Evolutionary conservation across 169 alveolate genomes (phyloP), one percentile per base, ranked within the genome.

Genomic region (Babesia bigemina): DNA sequence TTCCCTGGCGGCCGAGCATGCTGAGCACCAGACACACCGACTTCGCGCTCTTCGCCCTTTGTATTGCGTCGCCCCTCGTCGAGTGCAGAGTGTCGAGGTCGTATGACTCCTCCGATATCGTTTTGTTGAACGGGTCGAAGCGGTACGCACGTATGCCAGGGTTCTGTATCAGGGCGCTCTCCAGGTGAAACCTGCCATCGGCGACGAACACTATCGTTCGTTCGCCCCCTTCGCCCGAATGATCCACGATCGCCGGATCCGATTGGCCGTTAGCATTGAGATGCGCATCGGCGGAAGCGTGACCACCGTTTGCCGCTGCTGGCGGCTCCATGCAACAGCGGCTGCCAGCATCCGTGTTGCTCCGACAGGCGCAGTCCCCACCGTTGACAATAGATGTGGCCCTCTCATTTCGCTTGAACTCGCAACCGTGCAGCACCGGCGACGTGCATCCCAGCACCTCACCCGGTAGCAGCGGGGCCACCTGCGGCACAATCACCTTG

Each of bases 171-270:
- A 98, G 96, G 29, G 98, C 95, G 74, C 99, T 94, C 91, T 98
- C 99, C 86, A 98, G 94, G 90, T 98, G 99, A 91, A 98, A 98
- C 81, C 99, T 92, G 0, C 99, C 99, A 88, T 98, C 99, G 24
- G 99, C 97, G 24, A 98, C 92, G 63, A 97, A 98, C 22, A 97
- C 84, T 50, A 90, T 84, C 58, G 62, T 86, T 47, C 67, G 73
- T 2, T 75, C 69, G 19, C 50, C 50, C 36, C 48, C 53, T 22
- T 45, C 71, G 44, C 59, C 82, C 44, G 48, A 60, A 24, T 45
- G 50, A 7, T 70, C 70, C 12, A 39, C 19, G 14, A 9, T 3
- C 19, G 33, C 44, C 29, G 33, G 48, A 33, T 33, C 39, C 39
- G 39, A 33, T 33, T 33, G 10, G 10, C 6, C 10, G 22, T 49